Percentiles rank a stretch among this genome's conserved stretches.
phyloP scores from a whole-genome alignment of 208 protist genomes.

The Zelonia costaricensis region DNA sequence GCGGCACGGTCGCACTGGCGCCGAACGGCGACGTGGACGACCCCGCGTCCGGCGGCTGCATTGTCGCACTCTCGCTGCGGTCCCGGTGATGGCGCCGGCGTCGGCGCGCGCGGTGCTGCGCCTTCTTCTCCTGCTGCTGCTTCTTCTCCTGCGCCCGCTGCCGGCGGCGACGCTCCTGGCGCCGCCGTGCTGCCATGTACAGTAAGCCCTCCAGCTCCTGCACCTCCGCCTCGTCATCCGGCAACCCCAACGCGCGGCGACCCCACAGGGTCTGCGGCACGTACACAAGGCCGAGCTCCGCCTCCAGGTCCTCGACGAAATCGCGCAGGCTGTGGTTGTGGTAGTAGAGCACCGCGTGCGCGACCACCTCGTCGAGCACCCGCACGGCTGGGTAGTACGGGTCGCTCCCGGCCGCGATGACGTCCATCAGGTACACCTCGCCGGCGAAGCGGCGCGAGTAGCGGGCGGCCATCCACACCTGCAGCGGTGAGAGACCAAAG shows the following conservation, averaged over 20 bases:
- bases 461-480: conserved; percentile 72
- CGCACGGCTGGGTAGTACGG: conserved; percentile 49
- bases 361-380: conserved; percentile 83
- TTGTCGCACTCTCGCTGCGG: too few relatives aligned
- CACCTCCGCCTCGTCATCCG: conserved; percentile 27
- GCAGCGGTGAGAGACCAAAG: conserved; percentile 65
- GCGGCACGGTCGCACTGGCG: too few relatives aligned
- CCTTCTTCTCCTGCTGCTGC: conserved; percentile 6
- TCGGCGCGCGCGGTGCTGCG: too few relatives aligned
- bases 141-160: conserved; percentile 6
- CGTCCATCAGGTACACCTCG: conserved; percentile 84
- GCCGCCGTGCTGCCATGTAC: conserved; percentile 18
- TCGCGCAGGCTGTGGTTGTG: conserved; percentile 75
- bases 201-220: conserved; percentile 31
- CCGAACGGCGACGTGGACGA: too few relatives aligned
- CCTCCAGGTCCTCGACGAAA: conserved; percentile 66
- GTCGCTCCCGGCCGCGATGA: conserved; percentile 62
- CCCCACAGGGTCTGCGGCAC: conserved; percentile 60
- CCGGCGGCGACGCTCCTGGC: conserved; percentile 15
- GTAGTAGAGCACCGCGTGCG: conserved; percentile 82
- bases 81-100: too few relatives aligned
- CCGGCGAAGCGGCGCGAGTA: conserved; percentile 64
- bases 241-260: conserved; percentile 29
- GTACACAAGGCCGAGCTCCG: conserved; percentile 68
- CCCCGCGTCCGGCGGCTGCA: too few relatives aligned